phyloP scores from a whole-genome alignment of 1,139 yeast genomes.

The Scheffersomyces cryptocercus region DNA sequence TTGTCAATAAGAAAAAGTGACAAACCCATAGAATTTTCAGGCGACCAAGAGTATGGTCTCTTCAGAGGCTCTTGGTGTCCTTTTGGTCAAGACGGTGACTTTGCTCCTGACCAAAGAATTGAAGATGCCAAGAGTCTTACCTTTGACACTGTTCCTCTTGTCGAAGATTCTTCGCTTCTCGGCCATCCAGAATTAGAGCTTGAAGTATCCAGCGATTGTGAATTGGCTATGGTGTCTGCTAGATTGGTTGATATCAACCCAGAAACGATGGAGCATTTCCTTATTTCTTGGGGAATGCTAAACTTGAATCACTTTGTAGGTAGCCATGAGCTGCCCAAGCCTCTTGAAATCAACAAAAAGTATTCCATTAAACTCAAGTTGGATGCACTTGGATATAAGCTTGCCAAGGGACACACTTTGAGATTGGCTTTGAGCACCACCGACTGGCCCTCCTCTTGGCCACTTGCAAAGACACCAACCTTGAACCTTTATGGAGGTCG shows the following conservation, averaged over 20 bases:
- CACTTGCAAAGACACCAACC: slow-evolving; percentile 16
- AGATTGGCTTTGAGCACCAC: slow-evolving; percentile 38
- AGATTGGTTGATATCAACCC: slow-evolving; percentile 37
- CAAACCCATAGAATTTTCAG: slow-evolving; percentile 17
- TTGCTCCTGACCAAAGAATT: slow-evolving; percentile 41
- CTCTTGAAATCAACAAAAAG: slow-evolving; percentile 22
- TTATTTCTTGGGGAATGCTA: slow-evolving; percentile 45
- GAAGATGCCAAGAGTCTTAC: slow-evolving; percentile 38
- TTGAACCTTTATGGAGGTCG: not conserved
- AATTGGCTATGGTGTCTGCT: slow-evolving; percentile 33
- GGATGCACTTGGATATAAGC: slow-evolving; percentile 36
- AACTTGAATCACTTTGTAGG: slow-evolving; percentile 35
- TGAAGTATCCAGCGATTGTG: slow-evolving; percentile 29
- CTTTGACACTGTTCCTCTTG: slow-evolving; percentile 27
- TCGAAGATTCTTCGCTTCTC: slow-evolving; percentile 20
- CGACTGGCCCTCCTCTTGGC: slow-evolving; percentile 49
- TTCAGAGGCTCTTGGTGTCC: slow-evolving; percentile 46
- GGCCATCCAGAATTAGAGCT: slow-evolving; percentile 36
- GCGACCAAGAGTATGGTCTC: slow-evolving; percentile 36
- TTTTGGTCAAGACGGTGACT: slow-evolving; percentile 43
- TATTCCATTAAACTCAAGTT: slow-evolving; percentile 31
- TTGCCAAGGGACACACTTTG: slow-evolving; percentile 31
- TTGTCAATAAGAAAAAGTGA: not conserved
- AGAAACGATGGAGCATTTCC: slow-evolving; percentile 25
- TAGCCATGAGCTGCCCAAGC: slow-evolving; percentile 37